These are phyloP conservation scores for Soucietia sequanensis DNA, from an alignment of 805 yeast genomes.

Conservation along the genomic window DNA sequence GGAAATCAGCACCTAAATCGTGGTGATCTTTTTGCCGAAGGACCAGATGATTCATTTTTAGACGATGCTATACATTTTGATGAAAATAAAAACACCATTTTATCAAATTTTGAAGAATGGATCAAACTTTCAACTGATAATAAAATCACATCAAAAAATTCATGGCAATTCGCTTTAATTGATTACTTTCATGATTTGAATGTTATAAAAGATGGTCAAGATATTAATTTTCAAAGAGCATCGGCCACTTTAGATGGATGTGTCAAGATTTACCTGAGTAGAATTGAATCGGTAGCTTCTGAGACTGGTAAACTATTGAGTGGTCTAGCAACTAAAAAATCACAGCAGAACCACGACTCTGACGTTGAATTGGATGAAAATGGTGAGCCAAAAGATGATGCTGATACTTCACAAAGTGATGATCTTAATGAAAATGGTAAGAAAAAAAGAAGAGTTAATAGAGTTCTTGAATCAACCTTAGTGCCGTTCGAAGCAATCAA, in stretches of 20 bases:
- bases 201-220: constrained; percentile 43
- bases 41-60: constrained; percentile 21
- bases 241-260: constrained; percentile 93
- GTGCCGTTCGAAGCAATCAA: constrained; percentile 51
- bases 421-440: constrained; percentile 16
- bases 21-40: constrained; percentile 14
- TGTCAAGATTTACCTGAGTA: constrained; percentile 84
- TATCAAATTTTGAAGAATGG: constrained; percentile 49
- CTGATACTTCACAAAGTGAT: constrained; percentile 15
- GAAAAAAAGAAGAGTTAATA: constrained; percentile 27
- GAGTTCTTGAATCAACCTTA: constrained; percentile 45
- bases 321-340: constrained; percentile 56
- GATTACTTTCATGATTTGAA: constrained; percentile 54
- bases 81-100: constrained; percentile 41
- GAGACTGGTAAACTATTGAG: constrained; percentile 84
- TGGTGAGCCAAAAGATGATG: constrained; percentile 20
- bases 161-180: constrained; percentile 51
- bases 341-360: constrained; percentile 19
- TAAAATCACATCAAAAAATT: constrained; percentile 47
- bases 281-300: constrained; percentile 88
- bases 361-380: constrained; percentile 22
- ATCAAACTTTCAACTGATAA: constrained; percentile 47
- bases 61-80: constrained; percentile 43
- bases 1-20: constrained; percentile 13
- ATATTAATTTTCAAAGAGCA: constrained; percentile 84